These are phyloP conservation scores for Ceratocystis colombiana DNA, from an alignment of 2,329 filamentous ascomycete genomes.

Conservation along the genomic window DNA sequence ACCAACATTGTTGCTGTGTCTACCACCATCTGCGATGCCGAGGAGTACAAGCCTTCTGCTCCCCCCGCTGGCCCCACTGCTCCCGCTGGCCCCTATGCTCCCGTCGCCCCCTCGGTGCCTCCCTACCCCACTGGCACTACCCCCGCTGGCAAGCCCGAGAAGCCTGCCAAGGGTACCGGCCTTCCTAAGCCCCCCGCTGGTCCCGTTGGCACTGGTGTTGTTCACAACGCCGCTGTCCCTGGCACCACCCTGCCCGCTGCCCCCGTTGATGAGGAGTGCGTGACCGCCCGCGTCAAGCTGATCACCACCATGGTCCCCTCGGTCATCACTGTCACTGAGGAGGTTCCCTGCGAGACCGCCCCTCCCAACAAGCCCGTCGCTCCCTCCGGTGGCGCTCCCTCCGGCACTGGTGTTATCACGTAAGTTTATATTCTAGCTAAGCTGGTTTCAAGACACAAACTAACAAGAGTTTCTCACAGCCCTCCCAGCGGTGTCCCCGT, in stretches of 20 bases:
- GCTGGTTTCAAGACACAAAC: neutral
- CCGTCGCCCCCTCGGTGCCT: constrained; percentile 17
- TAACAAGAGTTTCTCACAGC: constrained; percentile 27
- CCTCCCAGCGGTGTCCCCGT: constrained; percentile 33
- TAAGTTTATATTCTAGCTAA: constrained; percentile 27
- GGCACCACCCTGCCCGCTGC: constrained; percentile 27
- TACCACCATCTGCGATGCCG: constrained; percentile 36
- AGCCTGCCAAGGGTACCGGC: constrained; percentile 1
- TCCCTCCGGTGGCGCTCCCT: constrained; percentile 33
- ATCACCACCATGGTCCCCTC: constrained; percentile 47
- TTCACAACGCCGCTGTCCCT: constrained; percentile 24
- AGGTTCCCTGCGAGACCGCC: constrained; percentile 35
- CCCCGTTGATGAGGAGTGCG: constrained; percentile 29
- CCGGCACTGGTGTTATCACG: constrained; percentile 36
- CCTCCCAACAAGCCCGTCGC: constrained; percentile 30
- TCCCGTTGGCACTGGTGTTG: constrained; percentile 21
- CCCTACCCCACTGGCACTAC: constrained; percentile 23
- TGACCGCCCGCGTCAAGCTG: constrained; percentile 38
- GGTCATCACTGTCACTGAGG: constrained; percentile 39
- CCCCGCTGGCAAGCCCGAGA: constrained; percentile 17
- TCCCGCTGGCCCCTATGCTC: constrained; percentile 18
- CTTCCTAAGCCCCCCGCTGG: constrained; percentile 25
- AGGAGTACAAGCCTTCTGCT: constrained; percentile 18
- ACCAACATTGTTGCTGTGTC: constrained; percentile 35
- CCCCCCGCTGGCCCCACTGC: constrained; percentile 23